Evolutionary conservation across 1,284 basidiomycete genomes (phyloP).

Genomic region (Cutaneotrichosporon dermatis): DNA sequence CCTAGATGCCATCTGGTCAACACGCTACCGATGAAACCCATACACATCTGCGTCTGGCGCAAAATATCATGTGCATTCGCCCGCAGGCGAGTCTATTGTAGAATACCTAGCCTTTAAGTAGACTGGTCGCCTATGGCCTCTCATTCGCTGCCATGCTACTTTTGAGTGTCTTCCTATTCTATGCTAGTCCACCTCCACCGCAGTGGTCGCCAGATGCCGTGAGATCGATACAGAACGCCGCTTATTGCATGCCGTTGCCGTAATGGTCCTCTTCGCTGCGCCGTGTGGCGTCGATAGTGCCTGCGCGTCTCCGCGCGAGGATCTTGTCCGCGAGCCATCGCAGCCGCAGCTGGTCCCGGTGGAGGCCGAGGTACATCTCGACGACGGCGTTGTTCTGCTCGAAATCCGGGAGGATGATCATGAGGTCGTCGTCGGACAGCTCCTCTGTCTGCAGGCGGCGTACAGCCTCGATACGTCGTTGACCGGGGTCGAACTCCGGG

Average conservation of each 20-base stretch:
- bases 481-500: constrained; percentile 10
- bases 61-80: no score
- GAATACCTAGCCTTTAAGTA: neutral
- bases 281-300: neutral
- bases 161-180: no score
- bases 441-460: constrained; percentile 31
- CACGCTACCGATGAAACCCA: no score
- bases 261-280: neutral
- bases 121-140: no score
- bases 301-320: neutral
- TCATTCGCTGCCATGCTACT: no score
- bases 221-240: no score
- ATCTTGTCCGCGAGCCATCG: constrained; percentile 3
- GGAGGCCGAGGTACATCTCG: constrained; percentile 38
- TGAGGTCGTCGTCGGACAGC: constrained; percentile 35
- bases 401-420: constrained; percentile 38
- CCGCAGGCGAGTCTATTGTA: no score
- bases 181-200: no score
- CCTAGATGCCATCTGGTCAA: neutral
- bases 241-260: neutral
- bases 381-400: constrained; percentile 32
- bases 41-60: neutral
- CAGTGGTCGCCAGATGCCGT: no score
- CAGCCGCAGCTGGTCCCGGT: neutral
- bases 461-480: constrained; percentile 35